Evolutionary conservation across 1,284 basidiomycete genomes (phyloP).

Genomic region (Tilletia indica): DNA sequence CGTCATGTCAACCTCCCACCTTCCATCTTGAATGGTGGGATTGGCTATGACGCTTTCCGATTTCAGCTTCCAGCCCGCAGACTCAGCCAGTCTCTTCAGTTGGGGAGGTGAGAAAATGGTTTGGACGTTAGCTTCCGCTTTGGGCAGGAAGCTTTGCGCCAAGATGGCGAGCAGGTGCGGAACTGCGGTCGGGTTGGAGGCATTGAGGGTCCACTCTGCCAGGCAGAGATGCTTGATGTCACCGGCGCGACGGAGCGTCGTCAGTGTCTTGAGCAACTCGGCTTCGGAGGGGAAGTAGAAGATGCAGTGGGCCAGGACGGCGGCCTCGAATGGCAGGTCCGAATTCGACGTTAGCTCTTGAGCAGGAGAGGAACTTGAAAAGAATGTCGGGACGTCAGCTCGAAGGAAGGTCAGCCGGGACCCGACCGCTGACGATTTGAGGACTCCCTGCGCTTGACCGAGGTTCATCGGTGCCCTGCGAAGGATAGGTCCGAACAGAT

Average conservation of each 20-base stretch:
- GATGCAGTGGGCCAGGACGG: slow-evolving; percentile 58
- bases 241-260: slow-evolving; percentile 33
- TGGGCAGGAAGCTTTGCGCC: slow-evolving; percentile 57
- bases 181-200: slow-evolving; percentile 39
- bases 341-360: too few species aligned
- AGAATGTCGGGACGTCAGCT: slow-evolving; percentile 55
- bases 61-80: slow-evolving; percentile 48
- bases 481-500: background rate
- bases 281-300: slow-evolving; percentile 60
- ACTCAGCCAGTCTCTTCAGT: slow-evolving; percentile 53
- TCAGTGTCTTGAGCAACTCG: slow-evolving; percentile 56
- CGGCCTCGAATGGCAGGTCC: slow-evolving; percentile 52
- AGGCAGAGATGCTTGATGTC: slow-evolving; percentile 47
- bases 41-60: slow-evolving; percentile 51
- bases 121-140: slow-evolving; percentile 57
- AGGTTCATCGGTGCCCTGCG: slow-evolving; percentile 58
- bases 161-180: slow-evolving; percentile 59
- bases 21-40: slow-evolving; percentile 55
- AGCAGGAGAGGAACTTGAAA: slow-evolving; percentile 28
- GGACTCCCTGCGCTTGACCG: slow-evolving; percentile 57
- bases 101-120: slow-evolving; percentile 57
- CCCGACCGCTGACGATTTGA: slow-evolving; percentile 56
- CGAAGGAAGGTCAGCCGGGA: slow-evolving; percentile 58
- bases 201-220: slow-evolving; percentile 58
- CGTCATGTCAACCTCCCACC: slow-evolving; percentile 56